Evolutionary conservation across 1,284 basidiomycete genomes (phyloP).

Genomic region (Amylostereum chailletii): DNA sequence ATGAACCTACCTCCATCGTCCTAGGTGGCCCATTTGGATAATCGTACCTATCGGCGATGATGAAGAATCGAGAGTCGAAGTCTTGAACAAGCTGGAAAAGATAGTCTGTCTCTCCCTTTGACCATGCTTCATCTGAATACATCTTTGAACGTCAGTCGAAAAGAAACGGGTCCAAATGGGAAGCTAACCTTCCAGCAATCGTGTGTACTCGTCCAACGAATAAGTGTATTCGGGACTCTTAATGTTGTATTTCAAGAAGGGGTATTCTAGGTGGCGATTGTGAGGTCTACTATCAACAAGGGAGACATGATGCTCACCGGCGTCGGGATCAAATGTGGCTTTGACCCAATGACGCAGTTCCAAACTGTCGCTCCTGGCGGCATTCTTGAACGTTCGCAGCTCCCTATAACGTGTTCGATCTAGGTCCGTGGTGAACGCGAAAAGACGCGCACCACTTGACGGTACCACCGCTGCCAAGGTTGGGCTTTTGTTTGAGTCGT

Average conservation of each 20-base stretch:
- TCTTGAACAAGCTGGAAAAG: slow-evolving; percentile 76
- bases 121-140: slow-evolving; percentile 73
- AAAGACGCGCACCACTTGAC: slow-evolving; percentile 50
- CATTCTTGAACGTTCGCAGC: slow-evolving; percentile 63
- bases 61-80: slow-evolving; percentile 87
- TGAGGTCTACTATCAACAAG: slow-evolving; percentile 2
- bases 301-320: slow-evolving; percentile 32
- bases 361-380: slow-evolving; percentile 49
- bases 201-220: slow-evolving; percentile 86
- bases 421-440: too few relatives aligned
- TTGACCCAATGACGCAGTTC: slow-evolving; percentile 68
- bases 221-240: slow-evolving; percentile 70
- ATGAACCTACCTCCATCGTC: slow-evolving; percentile 55
- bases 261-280: slow-evolving; percentile 41
- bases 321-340: slow-evolving; percentile 39
- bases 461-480: slow-evolving; percentile 48
- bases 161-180: neutral
- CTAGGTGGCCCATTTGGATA: slow-evolving; percentile 46
- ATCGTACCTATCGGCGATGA: slow-evolving; percentile 88
- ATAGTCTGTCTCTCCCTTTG: slow-evolving; percentile 92
- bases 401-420: slow-evolving; percentile 44
- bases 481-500: slow-evolving; percentile 81
- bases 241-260: slow-evolving; percentile 78
- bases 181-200: slow-evolving; percentile 62
- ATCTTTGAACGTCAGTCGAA: too few relatives aligned